A percentile compares a stretch with the other conserved stretches of the same genome.
Conservation (phyloP, 345 rosid species). For the Rhizophora apiculata region DNA sequence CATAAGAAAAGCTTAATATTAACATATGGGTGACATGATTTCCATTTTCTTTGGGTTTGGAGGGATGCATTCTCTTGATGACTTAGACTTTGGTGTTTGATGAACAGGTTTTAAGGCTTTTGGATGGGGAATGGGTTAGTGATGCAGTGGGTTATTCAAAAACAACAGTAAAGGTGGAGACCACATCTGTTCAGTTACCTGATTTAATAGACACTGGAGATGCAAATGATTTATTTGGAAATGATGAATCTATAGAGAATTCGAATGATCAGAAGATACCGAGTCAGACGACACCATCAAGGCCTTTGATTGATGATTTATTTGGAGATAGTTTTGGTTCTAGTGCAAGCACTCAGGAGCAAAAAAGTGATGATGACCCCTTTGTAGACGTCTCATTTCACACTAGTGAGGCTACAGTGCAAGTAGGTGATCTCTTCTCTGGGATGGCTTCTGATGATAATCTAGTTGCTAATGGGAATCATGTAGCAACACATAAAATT, state of each 20-base stretch:
- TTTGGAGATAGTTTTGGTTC: slow-evolving; percentile 57
- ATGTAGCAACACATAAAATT: slow-evolving; percentile 20
- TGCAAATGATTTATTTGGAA: slow-evolving; percentile 41
- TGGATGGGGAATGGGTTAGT: slow-evolving; percentile 51
- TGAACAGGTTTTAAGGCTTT: slow-evolving; percentile 72
- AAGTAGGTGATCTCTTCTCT: slow-evolving; percentile 60
- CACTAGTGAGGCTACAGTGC: slow-evolving; percentile 22
- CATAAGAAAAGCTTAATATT: neutral
- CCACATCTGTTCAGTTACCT: slow-evolving; percentile 47
- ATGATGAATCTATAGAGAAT: slow-evolving; percentile 38
- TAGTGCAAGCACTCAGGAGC: slow-evolving; percentile 33
- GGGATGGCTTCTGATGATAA: slow-evolving; percentile 70
- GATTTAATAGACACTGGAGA: slow-evolving; percentile 80
- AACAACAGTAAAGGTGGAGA: slow-evolving; percentile 45
- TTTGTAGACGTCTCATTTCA: slow-evolving; percentile 89
- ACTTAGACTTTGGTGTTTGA: slow-evolving; percentile 7
- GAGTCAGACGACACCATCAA: slow-evolving; percentile 29
- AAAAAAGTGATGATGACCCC: slow-evolving; percentile 62
- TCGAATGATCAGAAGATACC: slow-evolving; percentile 37
- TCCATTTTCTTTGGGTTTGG: neutral
- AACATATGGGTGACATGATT: neutral
- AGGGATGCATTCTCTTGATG: neutral
- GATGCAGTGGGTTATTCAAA: slow-evolving; percentile 39
- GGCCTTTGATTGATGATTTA: slow-evolving; percentile 65
- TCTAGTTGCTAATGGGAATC: slow-evolving; percentile 36